phyloP scores from a whole-genome alignment of 352 stramenopile genomes.

The Phytophthora tentaculata region DNA sequence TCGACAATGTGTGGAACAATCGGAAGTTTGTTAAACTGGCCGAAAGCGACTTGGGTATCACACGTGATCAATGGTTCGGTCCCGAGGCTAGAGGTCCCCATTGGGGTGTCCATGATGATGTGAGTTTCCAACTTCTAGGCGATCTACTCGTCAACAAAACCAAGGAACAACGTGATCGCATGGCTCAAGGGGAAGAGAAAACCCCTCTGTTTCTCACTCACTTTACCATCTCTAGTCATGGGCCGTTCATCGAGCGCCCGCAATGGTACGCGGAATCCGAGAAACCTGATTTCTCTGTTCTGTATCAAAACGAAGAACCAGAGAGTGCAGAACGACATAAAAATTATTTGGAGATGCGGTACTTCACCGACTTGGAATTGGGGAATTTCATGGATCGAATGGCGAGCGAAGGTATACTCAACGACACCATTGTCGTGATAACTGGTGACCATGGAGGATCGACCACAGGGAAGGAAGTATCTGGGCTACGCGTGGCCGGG shows the following conservation, averaged over 20 bases:
- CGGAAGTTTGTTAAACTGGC: conserved; percentile 42
- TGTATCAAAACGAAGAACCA: conserved; percentile 35
- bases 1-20: conserved; percentile 44
- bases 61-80: conserved; percentile 35
- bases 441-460: conserved; percentile 49
- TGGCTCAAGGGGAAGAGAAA: conserved; percentile 25
- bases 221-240: conserved; percentile 66
- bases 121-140: conserved; percentile 49
- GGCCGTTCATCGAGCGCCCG: conserved; percentile 37
- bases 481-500: conserved; percentile 39
- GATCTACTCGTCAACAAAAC: conserved; percentile 54
- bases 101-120: conserved; percentile 61
- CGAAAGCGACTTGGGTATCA: conserved; percentile 43
- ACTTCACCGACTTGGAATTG: conserved; percentile 53
- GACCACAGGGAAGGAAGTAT: conserved; percentile 21
- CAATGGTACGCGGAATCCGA: conserved; percentile 41
- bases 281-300: conserved; percentile 45
- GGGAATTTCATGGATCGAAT: conserved; percentile 60
- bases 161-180: conserved; percentile 27
- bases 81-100: conserved; percentile 8
- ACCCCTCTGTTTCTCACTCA: conserved; percentile 57
- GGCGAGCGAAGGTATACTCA: conserved; percentile 41
- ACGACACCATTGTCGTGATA: conserved; percentile 65
- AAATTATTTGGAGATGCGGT: conserved; percentile 53
- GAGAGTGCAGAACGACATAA: conserved; percentile 24